A percentile compares a stretch with the other conserved stretches of the same genome.
Conservation (phyloP, 2,329 filamentous ascomycete species). For the Annulohypoxylon truncatum region DNA sequence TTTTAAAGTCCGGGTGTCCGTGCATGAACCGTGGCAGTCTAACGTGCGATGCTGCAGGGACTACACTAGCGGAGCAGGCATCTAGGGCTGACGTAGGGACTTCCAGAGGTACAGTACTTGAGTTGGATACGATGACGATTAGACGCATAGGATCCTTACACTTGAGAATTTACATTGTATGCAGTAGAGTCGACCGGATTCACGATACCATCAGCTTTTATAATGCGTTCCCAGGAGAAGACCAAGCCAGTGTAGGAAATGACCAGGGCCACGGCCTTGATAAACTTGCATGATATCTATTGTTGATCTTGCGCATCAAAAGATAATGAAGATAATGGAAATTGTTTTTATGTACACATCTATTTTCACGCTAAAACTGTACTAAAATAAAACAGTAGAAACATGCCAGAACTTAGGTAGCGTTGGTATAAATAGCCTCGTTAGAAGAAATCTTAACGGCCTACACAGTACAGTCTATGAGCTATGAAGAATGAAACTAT, state of each 20-base stretch:
- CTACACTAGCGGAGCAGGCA: constrained; percentile 3
- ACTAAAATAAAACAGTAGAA: too few relatives aligned
- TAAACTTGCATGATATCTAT: constrained; percentile 12
- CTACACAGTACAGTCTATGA: too few relatives aligned
- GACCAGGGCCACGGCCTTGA: background rate
- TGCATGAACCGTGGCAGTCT: background rate
- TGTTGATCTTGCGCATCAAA: background rate
- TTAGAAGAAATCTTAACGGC: background rate
- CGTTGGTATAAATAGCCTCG: background rate
- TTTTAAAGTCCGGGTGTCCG: background rate
- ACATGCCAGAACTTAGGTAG: background rate
- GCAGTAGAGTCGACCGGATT: background rate
- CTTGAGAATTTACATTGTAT: background rate
- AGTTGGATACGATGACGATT: constrained; percentile 9
- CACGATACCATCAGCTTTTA: background rate
- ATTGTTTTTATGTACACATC: background rate
- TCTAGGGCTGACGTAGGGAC: constrained; percentile 22
- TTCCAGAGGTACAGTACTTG: background rate
- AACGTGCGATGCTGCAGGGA: constrained; percentile 10
- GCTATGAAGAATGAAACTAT: background rate
- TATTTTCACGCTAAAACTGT: background rate
- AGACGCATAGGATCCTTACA: background rate
- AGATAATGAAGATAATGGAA: constrained; percentile 5
- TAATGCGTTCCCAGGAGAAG: background rate
- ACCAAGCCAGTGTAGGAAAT: background rate